These are phyloP conservation scores for Talaromyces pinophilus DNA, from an alignment of 2,329 filamentous ascomycete species.

Conservation along the genomic window DNA sequence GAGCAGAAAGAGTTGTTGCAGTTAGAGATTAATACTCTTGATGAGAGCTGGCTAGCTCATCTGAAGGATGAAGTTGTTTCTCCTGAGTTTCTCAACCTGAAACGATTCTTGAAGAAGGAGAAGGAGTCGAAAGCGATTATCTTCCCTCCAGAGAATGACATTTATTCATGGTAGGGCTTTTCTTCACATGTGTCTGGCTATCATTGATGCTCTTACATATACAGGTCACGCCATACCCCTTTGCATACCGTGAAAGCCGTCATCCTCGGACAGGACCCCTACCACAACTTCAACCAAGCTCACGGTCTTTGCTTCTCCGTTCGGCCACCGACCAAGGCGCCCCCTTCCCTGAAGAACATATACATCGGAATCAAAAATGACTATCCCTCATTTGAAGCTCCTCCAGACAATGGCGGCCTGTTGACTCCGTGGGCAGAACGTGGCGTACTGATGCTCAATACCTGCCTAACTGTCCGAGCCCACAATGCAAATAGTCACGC, in stretches of 20 bases:
- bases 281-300: conserved; percentile 93
- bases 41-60: conserved; percentile 86
- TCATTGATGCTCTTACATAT: conserved; percentile 26
- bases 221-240: conserved; percentile 92
- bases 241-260: conserved; percentile 87
- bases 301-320: conserved; percentile 97
- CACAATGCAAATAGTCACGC: conserved; percentile 85
- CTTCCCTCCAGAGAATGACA: conserved; percentile 83
- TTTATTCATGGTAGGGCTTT: conserved; percentile 82
- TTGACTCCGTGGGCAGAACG: conserved; percentile 92
- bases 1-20: conserved; percentile 82
- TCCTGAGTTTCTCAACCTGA: conserved; percentile 81
- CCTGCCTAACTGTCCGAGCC: conserved; percentile 87
- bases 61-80: conserved; percentile 82
- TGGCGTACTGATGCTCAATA: conserved; percentile 91
- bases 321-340: conserved; percentile 80
- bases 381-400: conserved; percentile 75
- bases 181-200: not conserved
- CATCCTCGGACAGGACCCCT: conserved; percentile 93
- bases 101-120: conserved; percentile 82
- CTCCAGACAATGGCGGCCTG: conserved; percentile 75
- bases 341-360: conserved; percentile 90
- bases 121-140: conserved; percentile 71
- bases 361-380: conserved; percentile 85
- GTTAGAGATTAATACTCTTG: conserved; percentile 87